Base-by-base conservation (phyloP, 2,329 filamentous ascomycete species). In the Ploettnerulaceae sp. region DNA sequence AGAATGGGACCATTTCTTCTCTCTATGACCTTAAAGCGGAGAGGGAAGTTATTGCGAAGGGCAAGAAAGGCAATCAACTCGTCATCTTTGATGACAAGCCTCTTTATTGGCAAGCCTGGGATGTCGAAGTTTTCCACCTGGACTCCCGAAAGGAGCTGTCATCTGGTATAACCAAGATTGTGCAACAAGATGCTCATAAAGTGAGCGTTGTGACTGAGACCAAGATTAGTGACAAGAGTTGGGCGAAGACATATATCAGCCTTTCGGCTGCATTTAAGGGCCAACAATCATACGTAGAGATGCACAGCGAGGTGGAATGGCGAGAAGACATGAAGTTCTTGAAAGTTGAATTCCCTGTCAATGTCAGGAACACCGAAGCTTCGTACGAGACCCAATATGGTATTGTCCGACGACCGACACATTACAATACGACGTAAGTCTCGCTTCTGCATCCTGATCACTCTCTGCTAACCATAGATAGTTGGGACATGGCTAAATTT, bases 21-120 rank as follows among this genome's bases (percentile, higher is more conserved):
- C 74, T 98, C 1, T 83, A 86, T 61, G 93, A 97, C 65, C 73
- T 82, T 31, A 67, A 73, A 34, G 81, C 79, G 7, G 73, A 84
- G 20, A 82, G 91, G 41, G 89, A 98, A 64, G 69, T 95, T 15
- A 77, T 98, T 38, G 76, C 87, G 3, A 69, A 77, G 56, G 81
- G 78, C 28, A 77, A 78, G 18, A 90, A 90, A 64, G 90, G 85
- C 18, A 95, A 95, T 57, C 89, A 96, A 63, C 80, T 93, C 40
- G 90, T 97, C 54, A 81, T 97, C 18, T 97, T 94, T 61, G 93
- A 98, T 62, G 93, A 98, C 69, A 96, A 97, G 69, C 90, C 90
- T 17, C 76, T 96, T 18, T 95, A 94, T 71, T 97, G 89, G 90
- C 88, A 96, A 68, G 90, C 89, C 2, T 95, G 91, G 90, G 91